Evolutionary conservation across 495 filamentous ascomycete species (phyloP), one percentile per base, ranked within the genome.

Genomic region (Barbatosphaeria neglecta): DNA sequence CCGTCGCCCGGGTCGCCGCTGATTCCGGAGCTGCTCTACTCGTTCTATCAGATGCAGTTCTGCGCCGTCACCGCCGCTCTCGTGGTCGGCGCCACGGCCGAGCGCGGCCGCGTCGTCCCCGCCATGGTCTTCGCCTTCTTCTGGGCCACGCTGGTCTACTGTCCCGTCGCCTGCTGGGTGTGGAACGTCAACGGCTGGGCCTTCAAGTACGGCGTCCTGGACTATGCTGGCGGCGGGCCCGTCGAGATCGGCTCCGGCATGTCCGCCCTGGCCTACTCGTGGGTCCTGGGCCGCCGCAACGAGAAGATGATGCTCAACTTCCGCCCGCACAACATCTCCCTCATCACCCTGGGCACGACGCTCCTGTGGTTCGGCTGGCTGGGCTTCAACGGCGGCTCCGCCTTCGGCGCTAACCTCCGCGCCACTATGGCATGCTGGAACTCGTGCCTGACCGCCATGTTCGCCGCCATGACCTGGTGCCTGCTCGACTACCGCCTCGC

Each of bases 281-380:
- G 87, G 81, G 86, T 97, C 33, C 83, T 97, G 45, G 93, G 93
- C 46, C 85, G 89, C 54, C 87, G 93, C 45, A 92, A 96, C 70
- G 92, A 97, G 73, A 93, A 89, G 76, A 96, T 97, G 92, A 94
- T 97, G 83, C 76, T 96, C 62, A 94, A 78, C 49, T 94, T 87
- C 76, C 82, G 87, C 44, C 93, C 92, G 2, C 92, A 98, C 78
- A 98, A 97, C 69, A 90, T 97, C 54, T 96, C 92, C 7, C 74
- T 97, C 54, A 97, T 98, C 63, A 86, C 90, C 8, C 82, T 98
- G 54, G 92, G 92, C 41, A 97, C 92, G 8, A 77, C 93, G 46
- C 78, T 98, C 60, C 84, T 98, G 41, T 97, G 90, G 90, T 95
- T 97, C 61, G 92, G 92, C 57, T 97, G 93, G 92, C 73, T 98